phyloP scores from a whole-genome alignment of 1,284 basidiomycete genomes.

The Fomitopsis palustris region DNA sequence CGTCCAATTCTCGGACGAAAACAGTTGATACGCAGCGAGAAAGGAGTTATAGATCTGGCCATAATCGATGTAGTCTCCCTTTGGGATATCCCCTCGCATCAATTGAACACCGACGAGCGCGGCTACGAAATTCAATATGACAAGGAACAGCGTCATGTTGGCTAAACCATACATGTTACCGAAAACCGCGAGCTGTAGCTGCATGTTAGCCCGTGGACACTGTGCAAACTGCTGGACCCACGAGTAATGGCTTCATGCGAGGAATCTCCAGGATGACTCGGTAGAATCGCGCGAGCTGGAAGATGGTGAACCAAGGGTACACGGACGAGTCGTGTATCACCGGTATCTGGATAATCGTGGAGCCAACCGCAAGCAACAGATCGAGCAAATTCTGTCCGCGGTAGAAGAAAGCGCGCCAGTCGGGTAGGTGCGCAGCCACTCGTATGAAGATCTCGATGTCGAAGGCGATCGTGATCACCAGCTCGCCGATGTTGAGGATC shows the following conservation, averaged over 20 bases:
- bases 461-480: conserved; percentile 82
- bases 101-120: conserved; percentile 79
- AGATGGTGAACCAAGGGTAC: conserved; percentile 91
- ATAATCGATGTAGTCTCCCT: conserved; percentile 69
- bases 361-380: conserved; percentile 75
- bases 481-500: conserved; percentile 66
- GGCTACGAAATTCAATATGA: conserved; percentile 86
- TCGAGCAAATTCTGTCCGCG: conserved; percentile 78
- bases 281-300: conserved; percentile 90
- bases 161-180: conserved; percentile 89
- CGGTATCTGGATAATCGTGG: conserved; percentile 86
- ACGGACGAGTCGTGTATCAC: conserved; percentile 59
- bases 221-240: conserved; percentile 31
- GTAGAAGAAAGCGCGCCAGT: conserved; percentile 80
- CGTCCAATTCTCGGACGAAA: conserved; percentile 96
- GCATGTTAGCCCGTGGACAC: conserved; percentile 4
- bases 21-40: conserved; percentile 87
- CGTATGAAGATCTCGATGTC: conserved; percentile 87
- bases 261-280: conserved; percentile 89
- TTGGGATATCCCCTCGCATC: conserved; percentile 75
- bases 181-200: conserved; percentile 74
- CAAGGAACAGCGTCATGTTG: conserved; percentile 93
- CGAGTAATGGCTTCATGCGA: conserved; percentile 78
- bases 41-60: conserved; percentile 90
- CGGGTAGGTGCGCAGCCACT: conserved; percentile 70